Conservation (phyloP, 1,139 yeast genomes). For the Yamadazyma blattariae region DNA sequence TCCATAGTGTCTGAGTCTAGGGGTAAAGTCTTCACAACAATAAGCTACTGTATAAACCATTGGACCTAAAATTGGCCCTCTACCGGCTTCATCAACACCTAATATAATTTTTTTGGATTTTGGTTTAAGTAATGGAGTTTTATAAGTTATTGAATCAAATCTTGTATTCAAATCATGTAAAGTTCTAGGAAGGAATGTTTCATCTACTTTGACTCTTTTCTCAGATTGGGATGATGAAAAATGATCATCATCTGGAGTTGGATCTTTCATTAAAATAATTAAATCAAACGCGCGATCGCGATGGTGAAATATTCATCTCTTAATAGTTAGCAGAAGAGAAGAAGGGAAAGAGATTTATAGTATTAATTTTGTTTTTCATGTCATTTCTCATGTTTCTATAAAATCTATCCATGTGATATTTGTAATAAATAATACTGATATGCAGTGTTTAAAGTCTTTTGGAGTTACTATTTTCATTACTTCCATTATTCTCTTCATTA, state of each 20-base stretch:
- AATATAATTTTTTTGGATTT: conserved; percentile 41
- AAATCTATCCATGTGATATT: too few species aligned
- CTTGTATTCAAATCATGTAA: conserved; percentile 22
- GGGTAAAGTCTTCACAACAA: conserved; percentile 56
- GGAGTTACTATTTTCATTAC: too few species aligned
- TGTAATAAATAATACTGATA: too few species aligned
- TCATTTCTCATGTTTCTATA: too few species aligned
- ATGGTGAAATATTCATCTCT: too few species aligned
- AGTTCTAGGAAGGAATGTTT: conserved; percentile 36
- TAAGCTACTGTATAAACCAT: conserved; percentile 95
- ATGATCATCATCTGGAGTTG: background rate
- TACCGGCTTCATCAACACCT: conserved; percentile 97
- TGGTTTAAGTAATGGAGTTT: conserved; percentile 27
- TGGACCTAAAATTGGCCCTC: conserved; percentile 96
- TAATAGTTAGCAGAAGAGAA: too few species aligned
- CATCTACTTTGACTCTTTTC: conserved; percentile 1
- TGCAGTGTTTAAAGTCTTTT: too few species aligned
- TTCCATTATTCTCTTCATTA: conserved; percentile 3
- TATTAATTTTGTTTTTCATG: too few species aligned
- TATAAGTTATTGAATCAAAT: conserved; percentile 35
- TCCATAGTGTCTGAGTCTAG: conserved; percentile 56
- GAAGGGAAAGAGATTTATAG: too few species aligned
- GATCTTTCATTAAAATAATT: too few species aligned
- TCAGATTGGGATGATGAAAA: background rate
- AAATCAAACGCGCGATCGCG: too few species aligned